phyloP scores from a whole-genome alignment of 73 alveolate species.

The Blepharisma stoltei region DNA sequence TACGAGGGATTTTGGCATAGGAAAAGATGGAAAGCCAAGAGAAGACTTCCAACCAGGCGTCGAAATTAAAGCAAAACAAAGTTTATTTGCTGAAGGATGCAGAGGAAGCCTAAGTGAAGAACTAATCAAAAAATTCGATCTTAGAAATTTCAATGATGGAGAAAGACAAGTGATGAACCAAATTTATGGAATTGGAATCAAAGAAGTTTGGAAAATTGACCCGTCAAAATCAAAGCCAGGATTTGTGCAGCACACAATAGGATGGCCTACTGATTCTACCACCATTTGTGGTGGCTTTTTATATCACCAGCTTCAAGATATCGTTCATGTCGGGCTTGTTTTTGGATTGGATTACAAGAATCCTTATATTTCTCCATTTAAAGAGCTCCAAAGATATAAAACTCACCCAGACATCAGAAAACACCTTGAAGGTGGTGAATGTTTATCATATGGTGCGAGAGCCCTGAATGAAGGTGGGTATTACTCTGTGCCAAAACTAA shows the following conservation, averaged over 20 bases:
- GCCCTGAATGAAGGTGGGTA: conserved; percentile 79
- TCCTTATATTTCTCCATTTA: conserved; percentile 64
- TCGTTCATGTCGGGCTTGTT: conserved; percentile 78
- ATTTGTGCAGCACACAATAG: conserved; percentile 84
- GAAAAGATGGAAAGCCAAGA: conserved; percentile 69
- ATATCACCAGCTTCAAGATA: conserved; percentile 63
- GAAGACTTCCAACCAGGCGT: conserved; percentile 55
- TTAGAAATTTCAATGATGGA: conserved; percentile 34
- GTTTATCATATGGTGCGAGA: conserved; percentile 79
- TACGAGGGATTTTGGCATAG: conserved; percentile 85
- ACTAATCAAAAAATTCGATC: conserved; percentile 52
- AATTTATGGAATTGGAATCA: conserved; percentile 87
- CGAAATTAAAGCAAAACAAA: conserved; percentile 78
- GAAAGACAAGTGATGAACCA: conserved; percentile 52
- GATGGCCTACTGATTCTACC: conserved; percentile 86
- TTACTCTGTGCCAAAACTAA: conserved; percentile 76
- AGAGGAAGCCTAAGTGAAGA: conserved; percentile 86
- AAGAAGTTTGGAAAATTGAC: conserved; percentile 88
- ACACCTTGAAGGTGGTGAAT: conserved; percentile 61
- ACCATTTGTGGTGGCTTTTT: conserved; percentile 92
- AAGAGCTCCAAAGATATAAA: conserved; percentile 76
- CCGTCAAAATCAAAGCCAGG: conserved; percentile 65
- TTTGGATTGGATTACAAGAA: conserved; percentile 92
- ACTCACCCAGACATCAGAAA: conserved; percentile 72
- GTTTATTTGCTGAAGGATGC: conserved; percentile 93